phyloP scores from a whole-genome alignment of 1,284 basidiomycete species.

The Gastroboletus turbinatus region DNA sequence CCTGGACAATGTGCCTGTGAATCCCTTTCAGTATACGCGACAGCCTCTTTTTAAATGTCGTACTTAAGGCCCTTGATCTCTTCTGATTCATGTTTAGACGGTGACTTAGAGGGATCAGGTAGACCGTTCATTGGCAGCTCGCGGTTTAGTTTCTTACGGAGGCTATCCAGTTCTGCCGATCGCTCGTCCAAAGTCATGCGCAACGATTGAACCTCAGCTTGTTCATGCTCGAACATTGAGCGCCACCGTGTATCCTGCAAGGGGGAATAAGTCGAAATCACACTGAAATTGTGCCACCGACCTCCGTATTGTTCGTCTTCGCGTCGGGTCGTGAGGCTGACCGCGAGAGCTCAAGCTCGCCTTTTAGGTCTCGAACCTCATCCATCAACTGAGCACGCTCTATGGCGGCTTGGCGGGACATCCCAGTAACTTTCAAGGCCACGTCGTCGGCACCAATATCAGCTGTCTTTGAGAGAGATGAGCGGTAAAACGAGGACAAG shows the following conservation, averaged over 20 bases:
- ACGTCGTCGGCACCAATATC: constrained; percentile 29
- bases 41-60: constrained; percentile 17
- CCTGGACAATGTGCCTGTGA: constrained; percentile 79
- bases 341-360: constrained; percentile 44
- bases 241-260: constrained; percentile 33
- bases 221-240: constrained; percentile 40
- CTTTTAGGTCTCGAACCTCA: constrained; percentile 53
- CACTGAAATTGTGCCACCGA: constrained; percentile 13
- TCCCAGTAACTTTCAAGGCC: constrained; percentile 37
- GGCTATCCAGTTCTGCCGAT: constrained; percentile 50
- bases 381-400: constrained; percentile 50
- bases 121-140: constrained; percentile 49
- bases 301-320: constrained; percentile 12
- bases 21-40: constrained; percentile 7
- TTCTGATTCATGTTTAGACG: constrained; percentile 53
- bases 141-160: constrained; percentile 57
- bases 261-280: constrained; percentile 16
- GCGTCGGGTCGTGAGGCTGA: constrained; percentile 11
- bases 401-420: constrained; percentile 42
- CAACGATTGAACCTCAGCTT: constrained; percentile 38
- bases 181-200: constrained; percentile 45
- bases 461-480: constrained; percentile 24
- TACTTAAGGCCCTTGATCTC: constrained; percentile 81
- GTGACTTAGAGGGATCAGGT: constrained; percentile 32
- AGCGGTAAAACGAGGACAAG: background rate